Evolutionary conservation across 176 grass and related monocot species (phyloP).

Genomic region (Zoysia pacifica): DNA sequence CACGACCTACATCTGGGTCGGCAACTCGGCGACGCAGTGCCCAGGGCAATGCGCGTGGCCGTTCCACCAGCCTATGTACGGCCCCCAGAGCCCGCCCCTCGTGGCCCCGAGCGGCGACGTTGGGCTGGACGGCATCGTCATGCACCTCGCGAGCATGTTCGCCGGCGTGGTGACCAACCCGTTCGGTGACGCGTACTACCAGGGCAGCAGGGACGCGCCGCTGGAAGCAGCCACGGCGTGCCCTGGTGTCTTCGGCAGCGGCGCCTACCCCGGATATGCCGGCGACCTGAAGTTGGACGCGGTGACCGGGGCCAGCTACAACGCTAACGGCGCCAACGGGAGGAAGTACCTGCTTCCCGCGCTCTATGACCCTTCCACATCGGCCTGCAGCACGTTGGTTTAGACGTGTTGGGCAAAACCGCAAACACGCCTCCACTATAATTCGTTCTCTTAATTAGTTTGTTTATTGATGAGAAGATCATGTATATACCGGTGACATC

Average conservation of each 20-base stretch:
- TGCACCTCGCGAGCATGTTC: constrained; percentile 68
- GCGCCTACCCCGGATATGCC: constrained; percentile 67
- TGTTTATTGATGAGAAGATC: not conserved
- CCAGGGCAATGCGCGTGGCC: constrained; percentile 83
- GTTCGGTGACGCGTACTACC: constrained; percentile 66
- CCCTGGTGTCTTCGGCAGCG: constrained; percentile 49
- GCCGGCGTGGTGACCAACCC: constrained; percentile 69
- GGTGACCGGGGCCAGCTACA: constrained; percentile 61
- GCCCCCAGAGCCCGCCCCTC: constrained; percentile 59
- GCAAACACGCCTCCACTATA: not conserved
- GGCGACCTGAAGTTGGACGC: constrained; percentile 54
- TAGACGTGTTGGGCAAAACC: constrained; percentile 1
- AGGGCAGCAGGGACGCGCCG: constrained; percentile 56
- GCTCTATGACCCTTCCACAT: constrained; percentile 56
- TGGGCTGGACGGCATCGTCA: constrained; percentile 66
- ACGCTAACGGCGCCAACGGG: constrained; percentile 54
- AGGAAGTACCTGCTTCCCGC: constrained; percentile 72
- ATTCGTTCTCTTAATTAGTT: not conserved
- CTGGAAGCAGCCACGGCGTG: constrained; percentile 60
- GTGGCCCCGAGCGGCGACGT: constrained; percentile 67
- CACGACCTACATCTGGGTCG: constrained; percentile 59
- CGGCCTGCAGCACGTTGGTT: constrained; percentile 58
- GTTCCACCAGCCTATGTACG: constrained; percentile 71
- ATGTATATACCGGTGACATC: constrained; percentile 8
- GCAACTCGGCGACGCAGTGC: constrained; percentile 64